Evolutionary conservation across 768 basidiomycete genomes (phyloP), one percentile per base, ranked within the genome.

Genomic region (Hypsizygus marmoreus): DNA sequence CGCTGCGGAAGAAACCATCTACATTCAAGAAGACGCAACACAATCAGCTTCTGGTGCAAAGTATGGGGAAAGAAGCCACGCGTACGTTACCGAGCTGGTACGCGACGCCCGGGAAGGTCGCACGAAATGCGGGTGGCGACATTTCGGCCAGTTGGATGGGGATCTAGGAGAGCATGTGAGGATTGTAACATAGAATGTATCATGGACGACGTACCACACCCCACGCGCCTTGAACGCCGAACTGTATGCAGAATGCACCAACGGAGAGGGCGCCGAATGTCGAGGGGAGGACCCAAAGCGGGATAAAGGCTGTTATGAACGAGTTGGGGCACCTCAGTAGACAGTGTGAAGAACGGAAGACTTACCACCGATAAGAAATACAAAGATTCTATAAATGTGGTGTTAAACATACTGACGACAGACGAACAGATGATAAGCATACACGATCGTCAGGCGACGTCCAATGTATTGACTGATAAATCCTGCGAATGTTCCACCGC

Each of bases 221-320:
- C 88, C 89, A 92, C 28, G 90, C 91, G 2, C 91, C 91, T 62
- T 95, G 93, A 0, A 95, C 89, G 40, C 89, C 90, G 53, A 90
- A 81, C 58, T 94, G 91, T 12, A 92, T 71, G 55, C 80, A 91
- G 69, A 95, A 95, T 1, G 91, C 92, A 7, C 91, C 91, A 0
- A 89, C 90, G 0, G 88, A 59, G 7, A 97, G 82, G 1, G 70
- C 76, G 1, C 76, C 62, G 64, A 94, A 94, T 1, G 74, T 66
- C 5, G 56, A 65, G 2, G 93, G 93, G 6, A 95, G 55, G 54
- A 92, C 88, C 93, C 92, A 95, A 1, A 94, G 72, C 0, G 87
- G 87, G 55, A 89, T 87, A 67, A 75, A 75, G 1, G 65, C 75
- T 74, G 31, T 14, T n/a, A 14, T 6, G 1, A 23, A 8, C 12